Evolutionary conservation across 31 red algal species (phyloP), one percentile per base, ranked within the genome.

Genomic region (Porphyra umbilicalis): DNA sequence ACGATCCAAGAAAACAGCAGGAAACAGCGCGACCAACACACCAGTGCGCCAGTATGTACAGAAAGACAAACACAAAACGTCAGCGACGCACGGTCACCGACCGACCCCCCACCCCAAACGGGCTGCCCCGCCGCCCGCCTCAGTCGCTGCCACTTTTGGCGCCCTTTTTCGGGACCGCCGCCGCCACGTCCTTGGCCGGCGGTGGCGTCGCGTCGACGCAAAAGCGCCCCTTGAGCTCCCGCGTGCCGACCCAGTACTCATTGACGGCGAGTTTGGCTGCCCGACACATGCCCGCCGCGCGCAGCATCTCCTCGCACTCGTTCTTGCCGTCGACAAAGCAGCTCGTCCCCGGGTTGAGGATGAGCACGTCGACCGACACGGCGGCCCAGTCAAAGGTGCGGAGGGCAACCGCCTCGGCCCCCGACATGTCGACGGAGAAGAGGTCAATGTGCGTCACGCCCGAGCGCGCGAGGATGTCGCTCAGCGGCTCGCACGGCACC

Each of bases 251-350:
- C 84, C 84, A 86, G 40, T 36, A 86, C 78, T 86, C 84, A 71
- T 86, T 86, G 77, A 86, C 84, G 32, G 84, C 77, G 7, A 77
- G 29, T 44, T 44, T 86, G 32, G 84, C 84, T 33, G 79, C 84
- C 32, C 35, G 39, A 33, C 84, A 86, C 30, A 86, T 79, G 20
- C 84, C 84, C 42, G 35, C 42, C 84, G 44, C 35, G 29, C 25
- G 10, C 77, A 86, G 67, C 35, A 71, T 25, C 25, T 18, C 42
- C 35, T 79, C 78, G 38, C 84, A 86, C 38, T 35, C 40, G 18
- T 86, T 86, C 25, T 37, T 20, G 44, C 78, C 38, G 11, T 16
- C 31, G 14, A 39, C 71, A 16, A 25, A 77, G 75, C 83, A 85
- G n/a, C 31, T 77, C 11, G 35, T 77, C 8, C 83, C 83, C 83